These are phyloP conservation scores for Boeremia exigua DNA, from an alignment of 2,329 filamentous ascomycete genomes.

Conservation along the genomic window DNA sequence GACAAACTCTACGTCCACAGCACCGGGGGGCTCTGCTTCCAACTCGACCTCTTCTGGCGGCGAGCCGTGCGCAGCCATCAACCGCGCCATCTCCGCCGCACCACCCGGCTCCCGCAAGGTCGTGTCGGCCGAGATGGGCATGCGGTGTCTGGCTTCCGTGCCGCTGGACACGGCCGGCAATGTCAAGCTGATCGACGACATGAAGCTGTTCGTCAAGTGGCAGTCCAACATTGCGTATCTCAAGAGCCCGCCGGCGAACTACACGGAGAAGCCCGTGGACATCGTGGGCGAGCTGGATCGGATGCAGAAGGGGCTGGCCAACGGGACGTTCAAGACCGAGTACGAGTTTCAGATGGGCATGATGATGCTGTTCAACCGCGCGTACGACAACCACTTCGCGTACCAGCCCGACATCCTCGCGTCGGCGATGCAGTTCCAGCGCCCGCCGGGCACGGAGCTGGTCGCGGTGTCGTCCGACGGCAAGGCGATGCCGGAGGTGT, in stretches of 20 bases:
- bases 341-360: slow-evolving; percentile 51
- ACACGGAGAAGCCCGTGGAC: slow-evolving; percentile 48
- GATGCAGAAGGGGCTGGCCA: slow-evolving; percentile 40
- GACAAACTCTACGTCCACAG: slow-evolving; percentile 21
- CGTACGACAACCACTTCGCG: slow-evolving; percentile 51
- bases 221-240: slow-evolving; percentile 50
- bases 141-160: slow-evolving; percentile 45
- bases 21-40: slow-evolving; percentile 20
- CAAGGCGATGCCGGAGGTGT: slow-evolving; percentile 45
- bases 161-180: slow-evolving; percentile 46
- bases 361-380: slow-evolving; percentile 41
- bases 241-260: slow-evolving; percentile 45
- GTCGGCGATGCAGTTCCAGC: slow-evolving; percentile 47
- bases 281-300: slow-evolving; percentile 46
- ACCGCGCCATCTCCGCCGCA: slow-evolving; percentile 33
- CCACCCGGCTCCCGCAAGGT: slow-evolving; percentile 35
- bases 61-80: slow-evolving; percentile 44
- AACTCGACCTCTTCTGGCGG: slow-evolving; percentile 26
- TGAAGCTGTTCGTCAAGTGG: slow-evolving; percentile 47
- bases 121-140: slow-evolving; percentile 43
- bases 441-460: slow-evolving; percentile 38
- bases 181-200: slow-evolving; percentile 40
- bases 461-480: slow-evolving; percentile 48
- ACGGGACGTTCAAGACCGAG: slow-evolving; percentile 44
- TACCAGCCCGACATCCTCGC: slow-evolving; percentile 48